A percentile compares a stretch with the other conserved stretches of the same genome.
Conservation (phyloP, 2,329 filamentous ascomycete genomes). For the Kalaharituber pfeilii region DNA sequence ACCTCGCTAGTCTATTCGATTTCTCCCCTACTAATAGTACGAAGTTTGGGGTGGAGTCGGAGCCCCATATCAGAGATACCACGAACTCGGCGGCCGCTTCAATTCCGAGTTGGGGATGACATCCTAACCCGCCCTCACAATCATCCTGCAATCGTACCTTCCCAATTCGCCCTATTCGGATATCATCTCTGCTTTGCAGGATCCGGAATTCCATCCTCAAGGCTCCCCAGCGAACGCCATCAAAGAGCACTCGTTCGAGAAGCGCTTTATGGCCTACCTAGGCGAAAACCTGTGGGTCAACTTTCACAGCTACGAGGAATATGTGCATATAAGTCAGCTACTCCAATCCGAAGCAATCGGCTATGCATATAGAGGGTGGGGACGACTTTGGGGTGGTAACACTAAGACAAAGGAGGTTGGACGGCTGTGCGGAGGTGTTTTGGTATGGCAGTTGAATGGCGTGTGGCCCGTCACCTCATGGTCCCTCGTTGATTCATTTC, state of each 20-base stretch:
- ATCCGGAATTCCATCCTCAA: not conserved
- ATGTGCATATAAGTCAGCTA: constrained; percentile 38
- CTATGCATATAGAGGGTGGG: constrained; percentile 49
- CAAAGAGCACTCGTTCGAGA: constrained; percentile 78
- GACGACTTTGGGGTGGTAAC: constrained; percentile 47
- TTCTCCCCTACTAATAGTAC: constrained; percentile 8
- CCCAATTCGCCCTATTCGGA: not conserved
- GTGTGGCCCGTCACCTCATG: constrained; percentile 71
- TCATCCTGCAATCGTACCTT: constrained; percentile 61
- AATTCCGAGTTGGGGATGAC: constrained; percentile 94
- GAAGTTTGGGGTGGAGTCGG: constrained; percentile 81
- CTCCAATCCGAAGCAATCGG: constrained; percentile 51
- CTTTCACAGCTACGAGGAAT: constrained; percentile 4
- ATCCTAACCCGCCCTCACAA: constrained; percentile 68
- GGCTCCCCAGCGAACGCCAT: constrained; percentile 70
- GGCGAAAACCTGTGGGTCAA: constrained; percentile 70
- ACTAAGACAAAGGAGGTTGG: constrained; percentile 32
- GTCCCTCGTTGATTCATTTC: constrained; percentile 60
- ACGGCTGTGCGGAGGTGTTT: constrained; percentile 51
- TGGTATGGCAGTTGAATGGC: constrained; percentile 75
- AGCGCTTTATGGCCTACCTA: constrained; percentile 69
- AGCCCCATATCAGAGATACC: constrained; percentile 80
- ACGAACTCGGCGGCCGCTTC: constrained; percentile 68
- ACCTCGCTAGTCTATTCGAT: constrained; percentile 13
- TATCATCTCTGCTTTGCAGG: not conserved